phyloP scores from a whole-genome alignment of 2,329 filamentous ascomycete species.

The Drechmeria coniospora region DNA sequence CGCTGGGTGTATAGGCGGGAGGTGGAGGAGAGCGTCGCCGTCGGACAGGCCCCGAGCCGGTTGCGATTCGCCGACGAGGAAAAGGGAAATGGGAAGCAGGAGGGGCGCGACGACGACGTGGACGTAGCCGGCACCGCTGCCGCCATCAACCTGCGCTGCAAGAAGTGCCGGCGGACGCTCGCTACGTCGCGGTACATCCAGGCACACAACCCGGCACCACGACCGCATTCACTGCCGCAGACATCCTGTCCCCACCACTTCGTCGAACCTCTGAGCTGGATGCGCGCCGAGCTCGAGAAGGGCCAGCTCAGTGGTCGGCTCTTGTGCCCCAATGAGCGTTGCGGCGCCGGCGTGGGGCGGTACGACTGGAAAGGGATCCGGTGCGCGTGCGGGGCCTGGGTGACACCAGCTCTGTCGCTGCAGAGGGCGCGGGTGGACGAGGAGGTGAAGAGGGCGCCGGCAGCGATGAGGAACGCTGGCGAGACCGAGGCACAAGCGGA shows the following conservation, averaged over 20 bases:
- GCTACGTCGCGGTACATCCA: conserved; percentile 47
- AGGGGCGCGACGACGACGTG: background rate
- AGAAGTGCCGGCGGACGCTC: conserved; percentile 66
- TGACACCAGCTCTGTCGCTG: conserved; percentile 79
- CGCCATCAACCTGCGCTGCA: conserved; percentile 49
- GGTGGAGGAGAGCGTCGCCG: conserved; percentile 44
- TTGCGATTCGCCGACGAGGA: conserved; percentile 73
- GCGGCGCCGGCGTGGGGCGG: conserved; percentile 70
- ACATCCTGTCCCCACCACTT: conserved; percentile 67
- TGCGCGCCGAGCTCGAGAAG: conserved; percentile 68
- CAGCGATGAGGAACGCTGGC: conserved; percentile 7
- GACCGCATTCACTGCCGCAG: conserved; percentile 3
- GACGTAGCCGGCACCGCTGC: conserved; percentile 1
- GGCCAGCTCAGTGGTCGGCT: conserved; percentile 73
- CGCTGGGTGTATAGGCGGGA: conserved; percentile 46
- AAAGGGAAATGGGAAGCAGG: background rate
- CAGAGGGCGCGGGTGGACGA: conserved; percentile 74
- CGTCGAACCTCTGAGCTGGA: conserved; percentile 87
- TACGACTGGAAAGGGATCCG: conserved; percentile 94
- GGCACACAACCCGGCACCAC: conserved; percentile 30
- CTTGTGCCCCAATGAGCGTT: conserved; percentile 64
- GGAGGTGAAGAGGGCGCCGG: conserved; percentile 16
- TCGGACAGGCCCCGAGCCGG: conserved; percentile 65
- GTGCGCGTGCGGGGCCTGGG: conserved; percentile 82
- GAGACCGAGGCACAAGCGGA: conserved; percentile 5